Evolutionary conservation across 169 alveolate species (phyloP).

Genomic region (Toxoplasma gondii): DNA sequence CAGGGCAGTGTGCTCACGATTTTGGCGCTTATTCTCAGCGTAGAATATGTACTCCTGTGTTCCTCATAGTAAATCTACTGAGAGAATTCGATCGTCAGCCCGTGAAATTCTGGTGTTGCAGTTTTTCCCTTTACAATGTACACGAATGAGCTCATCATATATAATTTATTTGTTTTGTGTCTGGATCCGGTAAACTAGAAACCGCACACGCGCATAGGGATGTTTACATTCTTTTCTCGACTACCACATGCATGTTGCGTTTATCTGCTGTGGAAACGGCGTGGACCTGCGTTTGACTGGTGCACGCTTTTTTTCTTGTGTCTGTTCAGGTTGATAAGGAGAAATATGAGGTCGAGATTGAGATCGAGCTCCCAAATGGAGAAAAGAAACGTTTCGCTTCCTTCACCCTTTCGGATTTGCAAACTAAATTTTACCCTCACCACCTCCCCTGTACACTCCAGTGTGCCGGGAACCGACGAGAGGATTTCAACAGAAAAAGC

Average conservation of each 20-base stretch:
- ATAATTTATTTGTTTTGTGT: not conserved
- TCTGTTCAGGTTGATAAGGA: not conserved
- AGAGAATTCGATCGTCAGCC: no score
- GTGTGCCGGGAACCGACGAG: slow-evolving; percentile 81
- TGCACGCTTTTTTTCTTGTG: not conserved
- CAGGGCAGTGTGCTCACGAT: no score
- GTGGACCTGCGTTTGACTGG: not conserved
- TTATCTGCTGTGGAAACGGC: not conserved
- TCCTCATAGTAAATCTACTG: no score
- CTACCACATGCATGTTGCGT: not conserved
- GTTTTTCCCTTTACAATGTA: not conserved
- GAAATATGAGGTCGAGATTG: not conserved
- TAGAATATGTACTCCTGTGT: no score
- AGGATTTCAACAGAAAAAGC: slow-evolving; percentile 40
- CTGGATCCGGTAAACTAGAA: not conserved
- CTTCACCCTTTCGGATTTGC: not conserved
- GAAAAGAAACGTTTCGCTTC: not conserved
- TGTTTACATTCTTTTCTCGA: not conserved
- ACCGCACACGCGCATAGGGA: not conserved
- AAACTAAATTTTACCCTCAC: slow-evolving; percentile 46
- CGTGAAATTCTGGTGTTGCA: not conserved
- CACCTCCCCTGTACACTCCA: slow-evolving; percentile 66
- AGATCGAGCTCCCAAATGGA: not conserved
- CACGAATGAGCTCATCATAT: not conserved
- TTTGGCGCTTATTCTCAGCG: no score